Base-by-base conservation (phyloP, 495 filamentous ascomycete species). In the Trichoderma orchidacearum region DNA sequence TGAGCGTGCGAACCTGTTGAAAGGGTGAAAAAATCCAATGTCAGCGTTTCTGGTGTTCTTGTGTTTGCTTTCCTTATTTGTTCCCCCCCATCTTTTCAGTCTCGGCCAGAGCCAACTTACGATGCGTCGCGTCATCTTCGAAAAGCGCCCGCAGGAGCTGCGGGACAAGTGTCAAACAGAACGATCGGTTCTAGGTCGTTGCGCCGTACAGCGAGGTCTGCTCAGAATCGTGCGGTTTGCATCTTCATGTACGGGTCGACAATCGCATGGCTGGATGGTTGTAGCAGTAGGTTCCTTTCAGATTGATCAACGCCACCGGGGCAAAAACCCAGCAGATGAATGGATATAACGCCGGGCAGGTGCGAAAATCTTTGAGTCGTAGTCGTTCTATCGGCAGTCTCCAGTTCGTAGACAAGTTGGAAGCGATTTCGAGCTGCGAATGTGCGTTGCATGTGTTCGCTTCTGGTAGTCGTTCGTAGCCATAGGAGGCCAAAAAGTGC, bases 1-100 rank as follows among this genome's bases (percentile, higher is more conserved):
- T 72, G 63, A 86, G 80, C 60, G 90, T 89, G 59, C 93, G 89
- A 64, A 95, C 86, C 82, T 85, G 61, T 8, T 21, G 21, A 5
- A 1, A 3, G 0, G 8, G 41, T 53, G 34, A 60, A 52, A 11
- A 11, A 17, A 13, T 27, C 21, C 45, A n/a, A n/a, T n/a, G 11
- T 48, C 38, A 48, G 38, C n/a, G n/a, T 35, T 21, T 15, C 34
- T 13, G 51, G 55, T 12, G 30, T 29, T 6, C 38, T 32, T 35
- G 12, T 56, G 17, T 25, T 48, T 28, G 53, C 71, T 72, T 58
- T 32, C 15, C 30, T 38, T 57, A n/a, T n/a, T n/a, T n/a, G n/a
- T n/a, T n/a, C n/a, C n/a, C n/a, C n/a, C 55, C 69, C 56, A 63
- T 54, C 54, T 30, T 35, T 30, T 27, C 9, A 48, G 45, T 18